A percentile compares a stretch with the other conserved stretches of the same genome.
phyloP scores from a whole-genome alignment of 116 monocot genomes.

The Phalaenopsis hybrid region DNA sequence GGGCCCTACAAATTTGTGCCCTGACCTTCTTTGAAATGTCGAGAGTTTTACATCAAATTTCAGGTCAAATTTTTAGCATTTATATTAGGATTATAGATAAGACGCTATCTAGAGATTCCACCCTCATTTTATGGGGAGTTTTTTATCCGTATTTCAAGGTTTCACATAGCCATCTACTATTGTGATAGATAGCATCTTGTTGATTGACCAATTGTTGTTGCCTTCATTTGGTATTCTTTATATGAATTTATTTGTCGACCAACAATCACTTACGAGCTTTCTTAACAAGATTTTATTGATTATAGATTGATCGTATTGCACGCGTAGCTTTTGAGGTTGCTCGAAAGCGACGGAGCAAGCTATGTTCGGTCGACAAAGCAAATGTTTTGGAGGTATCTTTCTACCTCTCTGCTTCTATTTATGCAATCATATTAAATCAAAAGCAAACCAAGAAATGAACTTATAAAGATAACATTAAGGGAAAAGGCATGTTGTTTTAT shows the following conservation, averaged over 20 bases:
- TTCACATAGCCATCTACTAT: background rate
- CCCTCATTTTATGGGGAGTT: no score
- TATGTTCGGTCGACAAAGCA: conserved; percentile 96
- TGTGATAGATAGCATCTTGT: background rate
- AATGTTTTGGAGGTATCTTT: conserved; percentile 85
- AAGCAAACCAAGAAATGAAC: background rate
- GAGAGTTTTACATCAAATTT: no score
- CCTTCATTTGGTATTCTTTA: background rate
- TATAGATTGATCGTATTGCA: conserved; percentile 81
- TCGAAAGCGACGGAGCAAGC: conserved; percentile 55
- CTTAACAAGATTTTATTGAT: conserved; percentile 4
- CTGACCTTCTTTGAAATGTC: no score
- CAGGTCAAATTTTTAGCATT: no score
- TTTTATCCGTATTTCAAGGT: no score
- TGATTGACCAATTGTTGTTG: background rate
- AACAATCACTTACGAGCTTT: background rate
- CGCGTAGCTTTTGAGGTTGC: conserved; percentile 88
- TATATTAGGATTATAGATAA: no score
- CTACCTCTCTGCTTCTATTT: background rate
- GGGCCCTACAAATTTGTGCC: no score
- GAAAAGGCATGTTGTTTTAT: background rate
- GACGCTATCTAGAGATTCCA: no score
- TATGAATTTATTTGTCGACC: background rate
- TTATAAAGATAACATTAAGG: background rate
- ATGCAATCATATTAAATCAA: background rate